Evolutionary conservation across 2,329 filamentous ascomycete species (phyloP).

Genomic region (Tolypocladium sp.): DNA sequence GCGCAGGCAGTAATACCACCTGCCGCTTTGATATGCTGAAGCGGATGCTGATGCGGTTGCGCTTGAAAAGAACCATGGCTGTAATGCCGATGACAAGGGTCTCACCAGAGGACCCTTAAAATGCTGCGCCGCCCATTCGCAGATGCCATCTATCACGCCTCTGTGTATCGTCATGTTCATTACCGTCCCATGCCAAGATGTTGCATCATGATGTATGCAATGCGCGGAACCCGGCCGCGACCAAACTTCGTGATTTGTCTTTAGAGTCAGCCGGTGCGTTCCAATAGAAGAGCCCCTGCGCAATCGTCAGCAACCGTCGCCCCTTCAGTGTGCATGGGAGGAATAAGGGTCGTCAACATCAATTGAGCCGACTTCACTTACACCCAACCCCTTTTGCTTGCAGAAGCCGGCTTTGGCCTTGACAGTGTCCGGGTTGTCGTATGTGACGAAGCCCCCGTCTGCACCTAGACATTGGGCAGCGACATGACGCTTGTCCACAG

Average conservation of each 20-base stretch:
- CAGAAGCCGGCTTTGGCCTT: slow-evolving; percentile 66
- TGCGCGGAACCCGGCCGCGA: slow-evolving; percentile 49
- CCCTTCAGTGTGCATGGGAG: background rate
- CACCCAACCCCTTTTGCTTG: slow-evolving; percentile 59
- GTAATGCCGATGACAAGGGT: background rate
- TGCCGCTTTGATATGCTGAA: background rate
- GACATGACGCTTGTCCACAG: slow-evolving; percentile 56
- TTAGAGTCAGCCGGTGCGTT: slow-evolving; percentile 62
- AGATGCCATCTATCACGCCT: background rate
- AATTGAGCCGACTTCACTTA: slow-evolving; percentile 26
- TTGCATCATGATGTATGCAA: slow-evolving; percentile 15
- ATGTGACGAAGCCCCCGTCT: slow-evolving; percentile 70
- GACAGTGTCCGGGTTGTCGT: slow-evolving; percentile 71
- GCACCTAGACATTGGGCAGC: slow-evolving; percentile 65
- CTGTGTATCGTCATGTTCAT: background rate
- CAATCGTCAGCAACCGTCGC: slow-evolving; percentile 1
- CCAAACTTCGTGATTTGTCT: slow-evolving; percentile 46
- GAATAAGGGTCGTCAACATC: background rate
- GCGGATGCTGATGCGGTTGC: background rate
- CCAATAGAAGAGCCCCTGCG: slow-evolving; percentile 71
- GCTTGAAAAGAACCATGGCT: background rate
- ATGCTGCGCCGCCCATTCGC: background rate
- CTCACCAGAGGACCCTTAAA: background rate
- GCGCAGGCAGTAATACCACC: background rate
- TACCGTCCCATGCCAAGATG: background rate